Evolutionary conservation across 192 early-diverging fungal species (phyloP), one percentile per base, ranked within the genome.

Genomic region (Linnemannia schmuckeri): DNA sequence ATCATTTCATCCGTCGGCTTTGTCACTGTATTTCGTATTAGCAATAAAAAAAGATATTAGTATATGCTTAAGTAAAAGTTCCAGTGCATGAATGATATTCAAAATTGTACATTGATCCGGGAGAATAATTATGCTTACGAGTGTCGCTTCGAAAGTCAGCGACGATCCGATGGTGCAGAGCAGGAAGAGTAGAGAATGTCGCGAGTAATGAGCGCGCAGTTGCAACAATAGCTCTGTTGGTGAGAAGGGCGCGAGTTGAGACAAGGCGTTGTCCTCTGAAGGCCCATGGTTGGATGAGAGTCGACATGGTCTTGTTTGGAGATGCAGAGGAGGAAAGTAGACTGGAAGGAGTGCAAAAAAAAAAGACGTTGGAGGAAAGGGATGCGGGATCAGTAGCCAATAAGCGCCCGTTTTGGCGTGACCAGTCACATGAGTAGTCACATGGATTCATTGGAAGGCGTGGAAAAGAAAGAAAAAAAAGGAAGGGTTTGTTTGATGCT

Each of bases 1-100:
- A 92, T 92, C 91, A 94, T 94, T 89, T 90, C 88, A 38, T 91
- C 88, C 4, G 93, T 94, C 30, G 93, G 93, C 20, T 76, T 75
- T 40, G 92, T 93, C 35, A 88, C 86, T 90, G 61, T 0, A 35
- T 27, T 61, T 55, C 24, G 18, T 55, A 55, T 10, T 27, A 61
- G 49, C 52, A 7, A 69, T 18, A 24, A 71, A 42, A 44, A 33
- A 4, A 38, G 30, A 8, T 40, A 38, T 18, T 33, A 33, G 30
- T 35, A 1, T 15, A 66, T 54, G 22, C 27, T 30, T 57, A 42
- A n/a, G 24, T 1, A 27, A 1, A 47, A 27, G 35, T 40, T 38
- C 38, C 42, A 63, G 42, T 30, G 18, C 35, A 30, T 40, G 33
- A 69, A 27, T 12, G 30, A 52, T 13, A 76, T 13, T 15, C 42